phyloP scores from a whole-genome alignment of 768 basidiomycete genomes.

The Hygrocybe punicea region DNA sequence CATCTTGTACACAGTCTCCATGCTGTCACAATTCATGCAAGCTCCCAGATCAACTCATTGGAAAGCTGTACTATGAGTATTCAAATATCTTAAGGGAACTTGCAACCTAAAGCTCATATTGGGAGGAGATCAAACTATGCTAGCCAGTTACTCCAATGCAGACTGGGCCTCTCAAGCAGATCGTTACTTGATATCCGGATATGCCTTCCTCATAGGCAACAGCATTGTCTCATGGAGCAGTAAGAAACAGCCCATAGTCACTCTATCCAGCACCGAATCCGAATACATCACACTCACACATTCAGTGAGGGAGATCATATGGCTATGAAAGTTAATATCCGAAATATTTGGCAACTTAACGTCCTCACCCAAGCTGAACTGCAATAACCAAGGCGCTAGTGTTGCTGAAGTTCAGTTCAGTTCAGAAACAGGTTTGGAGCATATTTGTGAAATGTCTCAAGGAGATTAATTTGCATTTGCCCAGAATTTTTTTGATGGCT shows the following conservation, averaged over 20 bases:
- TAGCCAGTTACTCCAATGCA: constrained; percentile 11
- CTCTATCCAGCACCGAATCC: constrained; percentile 14
- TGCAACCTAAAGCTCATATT: constrained; percentile 12
- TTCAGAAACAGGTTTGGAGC: no score
- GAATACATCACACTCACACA: constrained; percentile 17
- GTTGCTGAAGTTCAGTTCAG: no score
- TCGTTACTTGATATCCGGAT: not conserved
- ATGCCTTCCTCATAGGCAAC: constrained; percentile 4
- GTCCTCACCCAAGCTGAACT: not conserved
- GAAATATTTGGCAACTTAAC: constrained; percentile 11
- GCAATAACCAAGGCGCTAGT: not conserved
- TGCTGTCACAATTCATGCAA: constrained; percentile 25
- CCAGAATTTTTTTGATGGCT: no score
- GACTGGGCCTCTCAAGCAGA: constrained; percentile 5
- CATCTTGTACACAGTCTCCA: constrained; percentile 19
- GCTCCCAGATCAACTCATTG: constrained; percentile 28
- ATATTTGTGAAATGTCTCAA: no score
- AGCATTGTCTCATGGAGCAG: not conserved
- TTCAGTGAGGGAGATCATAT: constrained; percentile 4
- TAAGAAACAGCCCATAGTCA: constrained; percentile 19
- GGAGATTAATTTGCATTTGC: no score
- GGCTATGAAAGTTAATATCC: constrained; percentile 24
- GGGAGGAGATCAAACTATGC: constrained; percentile 5
- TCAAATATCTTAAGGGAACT: constrained; percentile 30
- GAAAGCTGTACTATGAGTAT: constrained; percentile 25